Evolutionary conservation across 2,329 filamentous ascomycete genomes (phyloP), one percentile per base, ranked within the genome.

Genomic region (Nannizzia gypsea): DNA sequence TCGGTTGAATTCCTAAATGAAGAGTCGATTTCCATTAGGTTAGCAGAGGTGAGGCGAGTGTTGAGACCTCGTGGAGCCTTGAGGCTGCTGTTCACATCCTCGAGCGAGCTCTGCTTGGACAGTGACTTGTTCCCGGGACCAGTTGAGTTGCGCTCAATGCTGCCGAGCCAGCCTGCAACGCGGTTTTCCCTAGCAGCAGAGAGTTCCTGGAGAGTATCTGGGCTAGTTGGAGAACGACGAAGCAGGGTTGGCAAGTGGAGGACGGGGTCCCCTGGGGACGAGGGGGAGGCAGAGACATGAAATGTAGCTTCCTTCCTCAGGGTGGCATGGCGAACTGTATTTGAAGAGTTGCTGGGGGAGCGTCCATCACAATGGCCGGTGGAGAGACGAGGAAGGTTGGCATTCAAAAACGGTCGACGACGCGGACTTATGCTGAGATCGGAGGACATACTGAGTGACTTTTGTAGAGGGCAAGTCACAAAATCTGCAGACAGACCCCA

Each of bases 231-330:
- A 56, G 87, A 85, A 62, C 87, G 85, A 66, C 81, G 76, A 68
- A 77, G 80, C 67, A 88, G 78, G 60, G 73, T 76, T 64, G 73
- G 74, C 63, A 78, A 71, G 67, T 69, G 72, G 52, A 77, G 62
- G 17, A 76, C 68, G 20, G 76, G 75, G 62, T 78, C 73, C 67
- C 69, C 72, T 63, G 67, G 67, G 26, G 72, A 70, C 22, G 76
- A 71, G 38, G 73, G 72, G 60, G 69, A 73, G 44, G 67, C 69
- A 3, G 75, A 72, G 52, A 70, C 72, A 66, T 81, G 76, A 63
- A 81, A 82, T 66, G 87, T 89, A 59, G 86, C 83, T 68, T 84
- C 84, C 77, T 89, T 90, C 71, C 78, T 81, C 73, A 90, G 80
- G 72, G 77, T 75, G 72, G 81, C 76, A 73, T 77, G 81, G 58